These are phyloP conservation scores for Ziziphus jujuba DNA, from an alignment of 306 rosid species.

Conservation along the genomic window DNA sequence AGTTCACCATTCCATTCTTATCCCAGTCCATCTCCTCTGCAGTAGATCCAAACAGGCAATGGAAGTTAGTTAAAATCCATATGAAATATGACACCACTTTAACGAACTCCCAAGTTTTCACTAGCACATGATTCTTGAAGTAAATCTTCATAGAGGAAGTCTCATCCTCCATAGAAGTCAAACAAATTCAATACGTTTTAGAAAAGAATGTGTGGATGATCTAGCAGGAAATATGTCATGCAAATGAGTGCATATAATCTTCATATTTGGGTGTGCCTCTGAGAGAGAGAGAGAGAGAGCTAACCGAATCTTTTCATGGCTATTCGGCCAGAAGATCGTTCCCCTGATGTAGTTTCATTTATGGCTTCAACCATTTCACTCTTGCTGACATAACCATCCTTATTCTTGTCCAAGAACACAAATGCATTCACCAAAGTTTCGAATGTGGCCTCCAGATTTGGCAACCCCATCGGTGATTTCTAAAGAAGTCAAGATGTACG, in stretches of 20 bases:
- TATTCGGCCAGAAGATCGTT: constrained; percentile 78
- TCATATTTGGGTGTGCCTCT: not conserved
- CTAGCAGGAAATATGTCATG: too few species aligned
- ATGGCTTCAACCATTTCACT: constrained; percentile 88
- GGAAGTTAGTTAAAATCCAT: too few species aligned
- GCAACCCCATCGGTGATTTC: constrained; percentile 71
- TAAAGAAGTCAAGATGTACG: constrained; percentile 48
- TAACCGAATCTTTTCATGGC: constrained; percentile 93
- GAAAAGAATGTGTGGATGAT: too few species aligned
- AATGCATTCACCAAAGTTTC: constrained; percentile 89
- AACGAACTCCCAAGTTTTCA: not conserved
- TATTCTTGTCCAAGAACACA: constrained; percentile 93
- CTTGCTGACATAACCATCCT: constrained; percentile 92
- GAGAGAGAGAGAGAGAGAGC: constrained; percentile 25
- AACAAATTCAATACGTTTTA: too few species aligned
- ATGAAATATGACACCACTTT: too few species aligned
- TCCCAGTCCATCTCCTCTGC: constrained; percentile 99
- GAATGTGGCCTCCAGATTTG: constrained; percentile 78
- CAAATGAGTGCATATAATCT: not conserved
- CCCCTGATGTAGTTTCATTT: constrained; percentile 84
- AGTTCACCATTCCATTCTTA: constrained; percentile 95
- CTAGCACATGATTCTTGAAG: not conserved
- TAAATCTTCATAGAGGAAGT: too few species aligned
- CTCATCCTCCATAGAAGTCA: too few species aligned
- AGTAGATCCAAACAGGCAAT: not conserved